These are phyloP conservation scores for Penicillium malachiteum DNA, from an alignment of 495 filamentous ascomycete genomes.

Conservation along the genomic window DNA sequence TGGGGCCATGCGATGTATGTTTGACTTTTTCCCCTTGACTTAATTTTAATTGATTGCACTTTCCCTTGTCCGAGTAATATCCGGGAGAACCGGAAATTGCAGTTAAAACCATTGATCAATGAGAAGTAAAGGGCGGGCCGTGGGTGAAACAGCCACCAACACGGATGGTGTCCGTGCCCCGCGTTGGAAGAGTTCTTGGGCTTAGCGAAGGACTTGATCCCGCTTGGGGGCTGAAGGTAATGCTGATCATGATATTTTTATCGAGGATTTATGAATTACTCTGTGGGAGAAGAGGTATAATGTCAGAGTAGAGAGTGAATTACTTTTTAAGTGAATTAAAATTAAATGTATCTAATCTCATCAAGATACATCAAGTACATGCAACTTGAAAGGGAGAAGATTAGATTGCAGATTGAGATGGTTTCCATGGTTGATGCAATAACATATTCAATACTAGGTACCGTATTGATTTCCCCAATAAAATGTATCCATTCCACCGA, in stretches of 20 bases:
- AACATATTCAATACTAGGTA: conserved; percentile 13
- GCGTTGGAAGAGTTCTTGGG: conserved; percentile 13
- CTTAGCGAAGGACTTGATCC: not conserved
- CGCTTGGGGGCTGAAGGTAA: conserved; percentile 9
- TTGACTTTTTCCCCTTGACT: not conserved
- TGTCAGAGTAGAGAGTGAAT: not conserved
- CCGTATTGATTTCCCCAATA: conserved; percentile 13
- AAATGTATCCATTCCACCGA: not conserved
- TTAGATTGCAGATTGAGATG: too few species aligned
- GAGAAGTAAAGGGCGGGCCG: conserved; percentile 3
- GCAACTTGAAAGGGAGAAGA: not conserved
- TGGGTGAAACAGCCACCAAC: conserved; percentile 10
- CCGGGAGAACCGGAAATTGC: conserved; percentile 18
- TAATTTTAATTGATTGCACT: not conserved
- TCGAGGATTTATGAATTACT: too few species aligned
- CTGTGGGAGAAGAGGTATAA: not conserved
- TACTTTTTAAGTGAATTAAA: not conserved
- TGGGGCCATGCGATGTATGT: not conserved
- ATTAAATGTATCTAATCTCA: not conserved
- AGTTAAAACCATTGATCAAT: conserved; percentile 1
- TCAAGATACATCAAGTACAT: too few species aligned
- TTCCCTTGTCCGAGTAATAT: not conserved
- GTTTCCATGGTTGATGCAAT: too few species aligned
- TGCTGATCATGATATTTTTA: too few species aligned
- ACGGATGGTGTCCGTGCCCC: conserved; percentile 19